Evolutionary conservation across 345 rosid species (phyloP), one percentile per base, ranked within the genome.

Genomic region (Ailanthus altissimus): DNA sequence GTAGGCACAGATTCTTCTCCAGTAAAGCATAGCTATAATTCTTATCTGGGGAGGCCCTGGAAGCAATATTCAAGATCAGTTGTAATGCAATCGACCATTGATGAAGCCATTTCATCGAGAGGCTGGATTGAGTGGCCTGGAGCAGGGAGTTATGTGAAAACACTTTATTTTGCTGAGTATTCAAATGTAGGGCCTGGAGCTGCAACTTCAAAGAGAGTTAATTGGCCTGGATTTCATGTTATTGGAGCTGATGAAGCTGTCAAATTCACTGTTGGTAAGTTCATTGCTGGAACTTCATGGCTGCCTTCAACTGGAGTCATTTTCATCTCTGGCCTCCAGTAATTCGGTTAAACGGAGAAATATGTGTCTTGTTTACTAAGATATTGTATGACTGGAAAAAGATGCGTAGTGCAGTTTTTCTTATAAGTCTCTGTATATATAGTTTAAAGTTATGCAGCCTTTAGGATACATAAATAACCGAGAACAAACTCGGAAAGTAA

Each of bases 31-130:
- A 82, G 13, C 25, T 80, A 58, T 40, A 38, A 13, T 0, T 86
- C 93, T 0, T 94, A 89, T 61, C 81, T 94, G 0, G 97, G 98
- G 45, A 84, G 98, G 78, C 94, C 98, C 26, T 94, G 98, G 98
- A 90, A 83, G 57, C 36, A 57, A 54, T 91, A 90, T 78, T 91
- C 98, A 18, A 91, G 96, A 73, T 72, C 93, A 6, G 79, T 94
- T 10, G 84, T 94, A 63, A 90, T 94, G 90, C 81, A 91, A 73
- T 82, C 97, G 6, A 80, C 60, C n/a, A 86, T 94, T 0, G 97
- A 87, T 3, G 87, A 82, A 2, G 75, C 63, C 6, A 79, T 92
- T 14, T 77, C 87, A 0, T 58, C 89, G 4, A 86, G 73, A 49
- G 98, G 97, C 11, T 94, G 97, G 98, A 45, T 84, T 6, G 84